Evolutionary conservation across 495 filamentous ascomycete genomes (phyloP), one percentile per base, ranked within the genome.

Genomic region (Staphylotrichum longicolle): DNA sequence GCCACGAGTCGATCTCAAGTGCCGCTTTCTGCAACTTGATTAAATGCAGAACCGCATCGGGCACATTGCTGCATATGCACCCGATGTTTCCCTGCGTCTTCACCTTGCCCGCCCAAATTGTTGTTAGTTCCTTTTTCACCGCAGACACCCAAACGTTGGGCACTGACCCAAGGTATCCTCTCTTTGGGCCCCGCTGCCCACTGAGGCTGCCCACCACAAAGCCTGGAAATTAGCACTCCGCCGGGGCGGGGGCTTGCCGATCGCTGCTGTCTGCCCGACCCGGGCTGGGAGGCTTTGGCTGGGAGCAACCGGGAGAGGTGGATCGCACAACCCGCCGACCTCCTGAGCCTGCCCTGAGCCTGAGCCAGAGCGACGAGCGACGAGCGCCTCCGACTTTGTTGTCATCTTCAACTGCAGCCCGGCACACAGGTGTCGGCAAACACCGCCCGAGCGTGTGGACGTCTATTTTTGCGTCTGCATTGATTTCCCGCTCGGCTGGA

Each of bases 151-250:
- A 57, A 57, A 20, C 27, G 44, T 33, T 37, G 3, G 40, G 58
- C 40, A 39, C 50, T 3, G 20, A 27, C 20, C 20, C 20, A 27
- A 27, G 20, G 20, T 27, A 27, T 32, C 9, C 20, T 11, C 10
- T 50, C 27, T 10, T n/a, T 47, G 49, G 47, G 47, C 32, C 32
- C 40, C 15, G 8, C 41, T 45, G 40, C 30, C 57, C 30, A 12
- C 45, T 66, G 35, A 47, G 11, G n/a, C 27, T 39, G 41, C 8
- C 41, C 52, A 33, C 27, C 58, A 53, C 48, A 45, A 63, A 58
- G 61, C 60, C 63, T 67, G 66, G 66, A 72, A 71, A 69, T 72
- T 69, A 55, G 60, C 65, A 58, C 66, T 72, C 70, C 66, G 70
- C 65, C 60, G 61, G 57, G 50, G 70, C 61, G 63, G 68, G 68